These are phyloP conservation scores for Clonostachys chloroleuca DNA, from an alignment of 2,329 filamentous ascomycete genomes.

Conservation along the genomic window DNA sequence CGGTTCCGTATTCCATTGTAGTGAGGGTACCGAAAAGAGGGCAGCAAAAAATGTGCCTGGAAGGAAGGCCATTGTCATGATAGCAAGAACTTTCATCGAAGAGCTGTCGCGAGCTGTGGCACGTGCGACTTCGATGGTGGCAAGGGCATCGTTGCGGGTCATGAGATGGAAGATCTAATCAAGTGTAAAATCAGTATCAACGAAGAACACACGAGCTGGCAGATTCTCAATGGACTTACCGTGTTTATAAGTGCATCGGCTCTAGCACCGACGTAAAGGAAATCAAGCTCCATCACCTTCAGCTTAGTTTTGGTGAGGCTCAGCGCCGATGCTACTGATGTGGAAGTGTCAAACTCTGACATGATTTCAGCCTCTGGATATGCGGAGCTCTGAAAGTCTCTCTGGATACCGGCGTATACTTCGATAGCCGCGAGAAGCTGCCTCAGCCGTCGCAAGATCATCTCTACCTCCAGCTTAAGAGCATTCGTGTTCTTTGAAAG, in stretches of 20 bases:
- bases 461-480: neutral
- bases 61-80: slow-evolving; percentile 31
- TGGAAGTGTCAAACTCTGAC: too few relatives aligned
- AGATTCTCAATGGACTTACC: neutral
- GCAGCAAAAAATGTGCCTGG: slow-evolving; percentile 32
- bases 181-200: too few relatives aligned
- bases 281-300: neutral
- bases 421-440: neutral
- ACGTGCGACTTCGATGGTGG: slow-evolving; percentile 3
- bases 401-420: neutral
- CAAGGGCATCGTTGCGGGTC: slow-evolving; percentile 1
- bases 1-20: slow-evolving; percentile 3
- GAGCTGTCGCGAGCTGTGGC: slow-evolving; percentile 8
- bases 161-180: neutral
- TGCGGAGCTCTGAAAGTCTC: neutral
- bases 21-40: slow-evolving; percentile 13
- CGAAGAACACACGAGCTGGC: too few relatives aligned
- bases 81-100: slow-evolving; percentile 28
- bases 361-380: neutral
- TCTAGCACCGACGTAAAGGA: neutral
- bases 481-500: neutral
- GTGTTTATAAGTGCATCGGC: neutral
- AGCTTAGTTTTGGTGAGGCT: neutral
- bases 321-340: neutral
- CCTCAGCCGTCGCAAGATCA: neutral